Evolutionary conservation across 1,284 basidiomycete species (phyloP).

Genomic region (Puccinia horiana): DNA sequence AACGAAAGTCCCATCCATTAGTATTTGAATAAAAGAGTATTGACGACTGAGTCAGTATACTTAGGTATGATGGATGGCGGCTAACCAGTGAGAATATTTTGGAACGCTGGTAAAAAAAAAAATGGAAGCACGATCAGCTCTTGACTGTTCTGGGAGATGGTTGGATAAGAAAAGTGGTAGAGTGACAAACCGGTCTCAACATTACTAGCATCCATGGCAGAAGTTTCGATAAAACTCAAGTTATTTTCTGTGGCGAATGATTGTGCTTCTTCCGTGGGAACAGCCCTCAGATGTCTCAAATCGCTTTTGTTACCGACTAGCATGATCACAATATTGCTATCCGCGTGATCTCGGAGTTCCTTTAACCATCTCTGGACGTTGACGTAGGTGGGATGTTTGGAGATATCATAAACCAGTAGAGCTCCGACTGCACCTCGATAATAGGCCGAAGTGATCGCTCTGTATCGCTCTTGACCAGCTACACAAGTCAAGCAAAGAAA

Average conservation of each 20-base stretch:
- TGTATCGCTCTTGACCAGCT: conserved; percentile 98
- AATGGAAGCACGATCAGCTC: background rate
- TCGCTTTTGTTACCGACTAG: conserved; percentile 78
- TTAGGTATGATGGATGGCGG: conserved; percentile 51
- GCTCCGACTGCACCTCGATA: conserved; percentile 90
- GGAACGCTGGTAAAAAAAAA: conserved; percentile 68
- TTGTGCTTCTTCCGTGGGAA: conserved; percentile 72
- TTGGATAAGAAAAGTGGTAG: background rate
- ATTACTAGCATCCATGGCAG: conserved; percentile 97
- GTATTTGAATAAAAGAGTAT: background rate
- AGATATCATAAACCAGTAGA: conserved; percentile 62
- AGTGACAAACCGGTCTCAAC: conserved; percentile 71
- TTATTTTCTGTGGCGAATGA: conserved; percentile 44
- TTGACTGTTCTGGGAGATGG: background rate
- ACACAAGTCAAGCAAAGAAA: conserved; percentile 37
- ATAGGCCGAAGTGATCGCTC: conserved; percentile 97
- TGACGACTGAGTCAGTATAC: background rate
- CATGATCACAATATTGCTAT: conserved; percentile 63
- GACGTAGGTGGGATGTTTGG: conserved; percentile 86
- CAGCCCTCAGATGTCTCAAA: conserved; percentile 93
- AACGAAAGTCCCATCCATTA: background rate
- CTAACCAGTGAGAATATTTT: conserved; percentile 89
- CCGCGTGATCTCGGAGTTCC: conserved; percentile 73
- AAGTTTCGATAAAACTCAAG: conserved; percentile 78
- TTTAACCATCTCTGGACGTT: conserved; percentile 98